Percentiles rank a stretch among this genome's conserved stretches.
phyloP scores from a whole-genome alignment of 495 filamentous ascomycete species.

The Clavariopsis aquatica region DNA sequence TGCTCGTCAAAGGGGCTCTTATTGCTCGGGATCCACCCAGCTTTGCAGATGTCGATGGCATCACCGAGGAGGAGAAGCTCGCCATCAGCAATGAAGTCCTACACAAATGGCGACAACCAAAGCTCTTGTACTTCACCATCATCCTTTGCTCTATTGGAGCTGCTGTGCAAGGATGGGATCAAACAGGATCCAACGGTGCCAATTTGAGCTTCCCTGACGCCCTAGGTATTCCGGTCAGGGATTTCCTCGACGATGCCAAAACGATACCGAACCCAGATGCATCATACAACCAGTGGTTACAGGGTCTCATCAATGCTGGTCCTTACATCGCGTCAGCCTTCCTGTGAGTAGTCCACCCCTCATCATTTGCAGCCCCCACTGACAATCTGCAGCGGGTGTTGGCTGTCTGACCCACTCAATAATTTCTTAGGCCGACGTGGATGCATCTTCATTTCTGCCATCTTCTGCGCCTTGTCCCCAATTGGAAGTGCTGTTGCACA shows the following conservation, averaged over 20 bases:
- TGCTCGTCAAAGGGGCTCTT: slow-evolving; percentile 57
- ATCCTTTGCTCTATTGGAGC: slow-evolving; percentile 49
- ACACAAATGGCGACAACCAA: slow-evolving; percentile 61
- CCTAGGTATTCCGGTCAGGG: slow-evolving; percentile 33
- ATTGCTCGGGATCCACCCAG: slow-evolving; percentile 53
- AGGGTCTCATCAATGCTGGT: slow-evolving; percentile 63
- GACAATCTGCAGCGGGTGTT: slow-evolving; percentile 52
- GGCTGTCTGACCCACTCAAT: slow-evolving; percentile 63
- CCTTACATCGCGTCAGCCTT: slow-evolving; percentile 50
- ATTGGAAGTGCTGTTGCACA: slow-evolving; percentile 59
- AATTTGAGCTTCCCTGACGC: slow-evolving; percentile 41
- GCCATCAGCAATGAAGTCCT: slow-evolving; percentile 51
- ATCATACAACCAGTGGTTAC: slow-evolving; percentile 57
- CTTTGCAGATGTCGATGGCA: slow-evolving; percentile 48
- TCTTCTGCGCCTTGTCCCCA: slow-evolving; percentile 61
- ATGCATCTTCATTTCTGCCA: slow-evolving; percentile 60
- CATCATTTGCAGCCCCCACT: slow-evolving; percentile 9
- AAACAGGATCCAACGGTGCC: slow-evolving; percentile 47
- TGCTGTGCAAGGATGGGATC: slow-evolving; percentile 46
- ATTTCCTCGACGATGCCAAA: slow-evolving; percentile 41
- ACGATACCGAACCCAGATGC: slow-evolving; percentile 46
- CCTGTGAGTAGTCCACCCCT: slow-evolving; percentile 36
- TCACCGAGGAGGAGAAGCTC: slow-evolving; percentile 52
- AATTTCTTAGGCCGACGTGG: slow-evolving; percentile 58
- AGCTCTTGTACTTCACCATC: slow-evolving; percentile 58